Base-by-base conservation (phyloP, 208 protist genomes). In the Trypanosoma lewisi region DNA sequence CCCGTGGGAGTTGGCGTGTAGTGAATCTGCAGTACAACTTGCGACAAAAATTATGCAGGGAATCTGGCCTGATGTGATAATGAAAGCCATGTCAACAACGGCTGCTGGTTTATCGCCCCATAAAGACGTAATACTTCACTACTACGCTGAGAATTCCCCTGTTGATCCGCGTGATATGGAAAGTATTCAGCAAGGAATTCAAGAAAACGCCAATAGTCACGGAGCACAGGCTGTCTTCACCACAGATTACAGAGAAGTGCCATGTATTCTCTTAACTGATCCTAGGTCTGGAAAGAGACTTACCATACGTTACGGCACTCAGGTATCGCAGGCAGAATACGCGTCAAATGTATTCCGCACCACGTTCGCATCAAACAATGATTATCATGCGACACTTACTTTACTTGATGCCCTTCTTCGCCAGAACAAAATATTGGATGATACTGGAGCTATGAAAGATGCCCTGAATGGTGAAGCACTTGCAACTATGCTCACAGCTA, bases 391-490 rank as follows among this genome's bases (percentile, higher is more conserved):
- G 2, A 67, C 62, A 1, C 60, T 79, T 44, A 54, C 52, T 17
- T 31, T 62, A 8, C 60, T 83, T 17, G 64, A 77, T 41, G 66
- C 77, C 9, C 50, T 83, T 39, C 39, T 83, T 44, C 60, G 62
- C 16, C 73, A 83, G 62, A 83, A 83, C 49, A 78, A 74, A 25
- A 78, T 78, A 1, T 27, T 83, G 4, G 73, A 79, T 51, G 68
- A 73, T 25, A 64, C 63, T 47, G 77, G 71, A 11, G 68, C 50
- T 14, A 56, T 51, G 4, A 56, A 36, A n/a, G 61, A 68, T 4
- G 42, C 62, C 31, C 47, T 83, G 27, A 79, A 67, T 37, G 68
- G 68, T 2, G 77, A 83, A 51, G 77, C 77, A 17, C 50, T 79
- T 30, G 68, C 63, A 2, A 67, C 68, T 23, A 83, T 83, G 77